Percentiles rank a stretch among this genome's conserved stretches.
These are phyloP conservation scores for Verticillium dahliae DNA, from an alignment of 2,329 filamentous ascomycete genomes.

Conservation along the genomic window DNA sequence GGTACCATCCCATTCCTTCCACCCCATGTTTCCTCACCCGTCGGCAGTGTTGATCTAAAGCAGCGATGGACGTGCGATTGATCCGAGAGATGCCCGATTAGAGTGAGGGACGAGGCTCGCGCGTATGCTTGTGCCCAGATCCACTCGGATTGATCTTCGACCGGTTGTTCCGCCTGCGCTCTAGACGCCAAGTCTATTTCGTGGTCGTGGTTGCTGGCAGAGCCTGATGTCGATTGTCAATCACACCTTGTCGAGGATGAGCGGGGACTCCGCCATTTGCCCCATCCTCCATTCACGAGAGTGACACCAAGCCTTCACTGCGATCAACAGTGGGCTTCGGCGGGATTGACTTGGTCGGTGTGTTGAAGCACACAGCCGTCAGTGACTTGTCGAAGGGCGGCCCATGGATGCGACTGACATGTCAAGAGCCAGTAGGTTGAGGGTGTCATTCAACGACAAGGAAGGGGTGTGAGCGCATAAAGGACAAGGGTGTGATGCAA, in stretches of 20 bases:
- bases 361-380: neutral
- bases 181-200: neutral
- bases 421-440: neutral
- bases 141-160: neutral
- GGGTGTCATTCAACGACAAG: neutral
- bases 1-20: neutral
- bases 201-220: neutral
- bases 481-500: neutral
- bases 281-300: neutral
- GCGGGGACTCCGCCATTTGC: neutral
- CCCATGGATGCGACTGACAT: neutral
- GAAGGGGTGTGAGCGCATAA: neutral
- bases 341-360: neutral
- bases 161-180: neutral
- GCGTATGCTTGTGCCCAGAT: neutral
- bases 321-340: neutral
- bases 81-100: neutral
- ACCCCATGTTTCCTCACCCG: neutral
- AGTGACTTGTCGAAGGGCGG: neutral
- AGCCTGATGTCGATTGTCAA: neutral
- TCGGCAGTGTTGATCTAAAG: neutral
- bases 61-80: neutral
- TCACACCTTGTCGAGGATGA: neutral
- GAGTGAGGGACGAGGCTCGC: neutral
- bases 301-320: neutral